Percentiles rank a stretch among this genome's conserved stretches.
phyloP scores from a whole-genome alignment of 176 grass and related monocot species.

The Oryza officinalis region DNA sequence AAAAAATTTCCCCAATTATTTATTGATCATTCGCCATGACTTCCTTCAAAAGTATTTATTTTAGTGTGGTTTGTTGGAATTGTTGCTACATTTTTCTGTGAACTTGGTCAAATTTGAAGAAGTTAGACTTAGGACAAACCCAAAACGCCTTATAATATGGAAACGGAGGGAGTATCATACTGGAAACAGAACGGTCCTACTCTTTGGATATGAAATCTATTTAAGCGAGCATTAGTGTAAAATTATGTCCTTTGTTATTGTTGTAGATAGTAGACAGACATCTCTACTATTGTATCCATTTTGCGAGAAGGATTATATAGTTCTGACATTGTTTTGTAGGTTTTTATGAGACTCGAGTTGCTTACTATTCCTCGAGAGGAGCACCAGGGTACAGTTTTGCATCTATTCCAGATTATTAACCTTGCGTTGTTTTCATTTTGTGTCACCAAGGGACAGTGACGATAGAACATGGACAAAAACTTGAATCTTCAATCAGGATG shows the following conservation, averaged over 20 bases:
- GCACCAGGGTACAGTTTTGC: constrained; percentile 82
- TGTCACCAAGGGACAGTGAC: not conserved
- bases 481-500: not conserved
- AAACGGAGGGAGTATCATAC: too few species aligned
- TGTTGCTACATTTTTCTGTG: too few species aligned
- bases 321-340: constrained; percentile 45
- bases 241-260: not conserved
- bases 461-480: constrained; percentile 12
- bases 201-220: too few species aligned
- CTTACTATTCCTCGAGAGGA: constrained; percentile 96
- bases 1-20: not conserved
- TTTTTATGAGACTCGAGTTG: constrained; percentile 91
- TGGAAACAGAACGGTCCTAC: too few species aligned
- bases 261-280: not conserved
- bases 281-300: not conserved
- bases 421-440: not conserved
- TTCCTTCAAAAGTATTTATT: not conserved
- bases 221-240: not conserved
- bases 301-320: not conserved
- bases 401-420: constrained; percentile 84
- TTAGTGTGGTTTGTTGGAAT: not conserved
- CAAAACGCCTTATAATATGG: too few species aligned
- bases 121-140: too few species aligned
- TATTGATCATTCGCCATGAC: not conserved
- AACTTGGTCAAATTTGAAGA: too few species aligned